Base-by-base conservation (phyloP, 208 protist genomes). In the Wallacemonas sp. region DNA sequence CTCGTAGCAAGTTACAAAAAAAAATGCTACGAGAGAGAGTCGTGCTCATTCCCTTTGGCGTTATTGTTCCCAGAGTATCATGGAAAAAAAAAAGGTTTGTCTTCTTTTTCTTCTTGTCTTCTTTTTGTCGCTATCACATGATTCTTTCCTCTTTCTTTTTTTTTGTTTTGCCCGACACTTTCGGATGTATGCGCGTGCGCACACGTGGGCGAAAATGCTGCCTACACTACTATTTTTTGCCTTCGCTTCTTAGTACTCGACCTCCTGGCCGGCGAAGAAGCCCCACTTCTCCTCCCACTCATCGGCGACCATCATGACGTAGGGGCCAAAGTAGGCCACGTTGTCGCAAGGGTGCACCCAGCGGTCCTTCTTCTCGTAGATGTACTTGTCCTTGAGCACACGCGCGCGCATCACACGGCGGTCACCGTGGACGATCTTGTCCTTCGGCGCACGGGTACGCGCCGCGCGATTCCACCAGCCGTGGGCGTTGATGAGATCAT, bases 221-320 rank as follows among this genome's bases (percentile, higher is more conserved):
- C 12, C 32, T 55, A 49, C 8, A 45, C 39, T 50, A 45, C 20
- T 64, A 25, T n/a, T n/a, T n/a, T n/a, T n/a, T n/a, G n/a, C n/a
- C n/a, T n/a, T n/a, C n/a, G n/a, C n/a, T n/a, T n/a, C 26, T 57
- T 91, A 97, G 76, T 92, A 97, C 77, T 92, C 86, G 52, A 92
- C 87, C 72, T 97, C 89, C 77, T 94, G 87, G 57, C 91, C 91
- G 0, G 89, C 89, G 61, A 97, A 94, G 74, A 97, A 97, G 23
- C 91, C 91, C 91, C 91, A 97, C 81, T 97, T 97, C 77, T 97
- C 91, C 72, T 97, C 88, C 89, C 87, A 93, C 73, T 97, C 91
- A 57, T 97, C 91, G 55, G 86, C 86, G 26, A 93, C 87, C 91
- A 97, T 97, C 82, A 93, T 94, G 25, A 97, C 87, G 70, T 97